Evolutionary conservation across 768 basidiomycete species (phyloP).

Genomic region (Boletus fagicola): DNA sequence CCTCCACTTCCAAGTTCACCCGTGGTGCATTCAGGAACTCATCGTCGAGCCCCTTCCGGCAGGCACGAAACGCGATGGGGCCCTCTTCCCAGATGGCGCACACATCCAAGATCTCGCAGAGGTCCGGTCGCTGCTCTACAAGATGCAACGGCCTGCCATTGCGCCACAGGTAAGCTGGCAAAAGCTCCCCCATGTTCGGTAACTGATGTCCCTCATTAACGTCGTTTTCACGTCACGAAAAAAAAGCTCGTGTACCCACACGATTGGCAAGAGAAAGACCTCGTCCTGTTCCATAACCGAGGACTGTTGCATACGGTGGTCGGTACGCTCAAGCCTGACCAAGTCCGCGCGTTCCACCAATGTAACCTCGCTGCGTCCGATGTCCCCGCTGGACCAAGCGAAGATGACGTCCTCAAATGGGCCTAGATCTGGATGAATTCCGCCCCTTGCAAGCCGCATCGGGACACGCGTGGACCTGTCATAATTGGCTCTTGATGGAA

Average conservation of each 20-base stretch:
- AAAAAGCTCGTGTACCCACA: constrained; percentile 75
- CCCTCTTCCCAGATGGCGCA: constrained; percentile 82
- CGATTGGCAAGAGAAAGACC: constrained; percentile 72
- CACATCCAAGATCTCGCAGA: constrained; percentile 69
- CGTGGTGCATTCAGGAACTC: constrained; percentile 67
- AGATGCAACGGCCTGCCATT: constrained; percentile 90
- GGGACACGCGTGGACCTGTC: not conserved
- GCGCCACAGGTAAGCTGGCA: constrained; percentile 55
- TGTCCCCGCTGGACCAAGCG: constrained; percentile 46
- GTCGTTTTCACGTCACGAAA: not conserved
- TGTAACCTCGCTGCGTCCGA: constrained; percentile 58
- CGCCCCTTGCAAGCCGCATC: not conserved
- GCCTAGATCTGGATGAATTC: constrained; percentile 32
- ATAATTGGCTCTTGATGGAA: constrained; percentile 10
- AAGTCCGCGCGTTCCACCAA: constrained; percentile 52
- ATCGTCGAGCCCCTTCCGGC: constrained; percentile 69
- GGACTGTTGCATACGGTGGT: constrained; percentile 68
- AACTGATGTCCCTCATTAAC: not conserved
- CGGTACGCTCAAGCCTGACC: constrained; percentile 53
- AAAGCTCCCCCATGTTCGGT: not conserved
- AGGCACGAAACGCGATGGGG: constrained; percentile 53
- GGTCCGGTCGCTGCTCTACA: constrained; percentile 77
- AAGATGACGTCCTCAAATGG: constrained; percentile 44
- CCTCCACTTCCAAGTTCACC: constrained; percentile 90
- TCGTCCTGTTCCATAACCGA: constrained; percentile 72